Percentiles rank a stretch among this genome's conserved stretches.
Evolutionary conservation across 1,284 basidiomycete species (phyloP).

Genomic region (Schizopora paradoxa): DNA sequence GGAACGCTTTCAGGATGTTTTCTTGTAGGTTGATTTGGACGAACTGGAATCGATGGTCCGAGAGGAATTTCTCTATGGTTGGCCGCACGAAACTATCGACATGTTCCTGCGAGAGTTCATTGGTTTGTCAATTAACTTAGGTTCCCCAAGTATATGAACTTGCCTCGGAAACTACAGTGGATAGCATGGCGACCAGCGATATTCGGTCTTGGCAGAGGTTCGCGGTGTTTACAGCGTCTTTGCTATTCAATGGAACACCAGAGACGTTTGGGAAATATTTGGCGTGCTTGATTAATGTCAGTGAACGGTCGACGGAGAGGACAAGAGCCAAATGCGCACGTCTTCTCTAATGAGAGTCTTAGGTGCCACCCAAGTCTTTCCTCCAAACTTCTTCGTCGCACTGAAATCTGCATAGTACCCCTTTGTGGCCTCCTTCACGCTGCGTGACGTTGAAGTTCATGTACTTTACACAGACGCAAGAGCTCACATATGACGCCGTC

Average conservation of each 20-base stretch:
- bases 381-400: constrained; percentile 76
- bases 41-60: constrained; percentile 71
- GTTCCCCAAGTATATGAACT: constrained; percentile 19
- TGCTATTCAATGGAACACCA: constrained; percentile 61
- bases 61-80: constrained; percentile 55
- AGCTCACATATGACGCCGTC: constrained; percentile 69
- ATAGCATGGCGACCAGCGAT: constrained; percentile 76
- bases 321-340: constrained; percentile 42
- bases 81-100: constrained; percentile 66
- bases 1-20: constrained; percentile 84
- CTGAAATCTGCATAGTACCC: constrained; percentile 93
- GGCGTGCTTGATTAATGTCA: constrained; percentile 56
- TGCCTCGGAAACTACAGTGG: constrained; percentile 84
- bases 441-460: constrained; percentile 29
- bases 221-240: constrained; percentile 69
- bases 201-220: constrained; percentile 72
- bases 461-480: constrained; percentile 8
- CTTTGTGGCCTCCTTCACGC: constrained; percentile 79
- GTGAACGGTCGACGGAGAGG: constrained; percentile 2
- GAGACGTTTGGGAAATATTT: constrained; percentile 88
- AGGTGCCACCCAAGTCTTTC: constrained; percentile 95
- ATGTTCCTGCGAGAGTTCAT: constrained; percentile 57
- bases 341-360: constrained; percentile 85
- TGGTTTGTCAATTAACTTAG: constrained; percentile 11
- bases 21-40: constrained; percentile 89